These are phyloP conservation scores for Rhododendron vialii DNA, from an alignment of 148 eudicot genomes.

Conservation along the genomic window DNA sequence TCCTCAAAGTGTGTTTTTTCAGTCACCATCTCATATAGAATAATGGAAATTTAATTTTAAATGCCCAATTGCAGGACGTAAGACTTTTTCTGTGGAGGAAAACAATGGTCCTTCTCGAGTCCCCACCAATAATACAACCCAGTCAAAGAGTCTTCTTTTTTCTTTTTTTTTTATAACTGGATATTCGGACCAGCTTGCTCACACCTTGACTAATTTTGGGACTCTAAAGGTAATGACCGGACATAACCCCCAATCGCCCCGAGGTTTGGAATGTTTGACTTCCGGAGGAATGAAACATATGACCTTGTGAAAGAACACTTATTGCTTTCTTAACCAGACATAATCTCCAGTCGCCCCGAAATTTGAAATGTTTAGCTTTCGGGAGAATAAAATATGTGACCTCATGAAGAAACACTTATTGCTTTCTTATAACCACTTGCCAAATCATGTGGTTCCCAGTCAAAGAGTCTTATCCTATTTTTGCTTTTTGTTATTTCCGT, in stretches of 20 bases:
- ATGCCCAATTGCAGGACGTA: not conserved
- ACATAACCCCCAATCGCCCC: too few species aligned
- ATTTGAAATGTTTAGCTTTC: too few species aligned
- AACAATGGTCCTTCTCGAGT: not conserved
- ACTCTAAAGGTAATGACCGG: rapidly evolving
- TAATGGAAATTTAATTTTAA: not conserved
- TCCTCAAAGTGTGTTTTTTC: not conserved
- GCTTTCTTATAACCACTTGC: too few species aligned
- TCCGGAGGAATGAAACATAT: too few species aligned
- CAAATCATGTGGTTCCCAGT: too few species aligned
- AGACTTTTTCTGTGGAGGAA: not conserved
- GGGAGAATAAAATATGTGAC: too few species aligned
- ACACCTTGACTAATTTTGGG: rapidly evolving
- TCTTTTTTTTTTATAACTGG: too few species aligned
- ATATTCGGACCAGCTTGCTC: rapidly evolving
- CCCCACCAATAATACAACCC: conserved; percentile 10
- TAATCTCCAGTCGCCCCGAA: too few species aligned
- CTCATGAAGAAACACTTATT: not conserved
- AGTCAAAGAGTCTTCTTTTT: not conserved
- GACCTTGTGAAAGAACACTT: too few species aligned
- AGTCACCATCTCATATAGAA: not conserved
- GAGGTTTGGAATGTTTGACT: too few species aligned
- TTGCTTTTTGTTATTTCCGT: not conserved
- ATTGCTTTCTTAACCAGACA: too few species aligned
- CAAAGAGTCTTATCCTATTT: not conserved